These are phyloP conservation scores for Russula compacta DNA, from an alignment of 768 basidiomycete genomes.

Conservation along the genomic window DNA sequence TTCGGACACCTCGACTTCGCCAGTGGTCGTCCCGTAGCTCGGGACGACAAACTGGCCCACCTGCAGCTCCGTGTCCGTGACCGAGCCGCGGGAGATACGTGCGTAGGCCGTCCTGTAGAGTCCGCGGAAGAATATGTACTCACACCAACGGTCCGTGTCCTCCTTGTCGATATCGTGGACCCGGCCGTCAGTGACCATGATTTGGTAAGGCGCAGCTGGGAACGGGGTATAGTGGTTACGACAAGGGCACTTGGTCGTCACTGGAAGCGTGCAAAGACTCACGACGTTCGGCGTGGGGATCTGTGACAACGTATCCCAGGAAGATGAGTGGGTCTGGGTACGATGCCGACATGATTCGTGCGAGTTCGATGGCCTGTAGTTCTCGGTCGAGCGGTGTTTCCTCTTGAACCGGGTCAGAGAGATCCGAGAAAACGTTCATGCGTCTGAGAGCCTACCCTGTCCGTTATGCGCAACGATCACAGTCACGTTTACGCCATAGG, in stretches of 20 bases:
- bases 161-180: constrained; percentile 74
- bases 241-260: not conserved
- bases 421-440: not conserved
- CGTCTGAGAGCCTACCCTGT: constrained; percentile 47
- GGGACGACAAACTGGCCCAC: constrained; percentile 80
- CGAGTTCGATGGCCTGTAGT: constrained; percentile 73
- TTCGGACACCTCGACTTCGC: constrained; percentile 50
- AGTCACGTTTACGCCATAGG: constrained; percentile 67
- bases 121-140: constrained; percentile 83
- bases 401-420: constrained; percentile 37
- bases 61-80: constrained; percentile 88
- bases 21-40: constrained; percentile 40
- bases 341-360: constrained; percentile 61
- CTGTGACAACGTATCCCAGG: constrained; percentile 73
- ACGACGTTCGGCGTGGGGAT: constrained; percentile 57
- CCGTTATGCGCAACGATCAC: constrained; percentile 90
- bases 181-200: constrained; percentile 65
- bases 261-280: constrained; percentile 24
- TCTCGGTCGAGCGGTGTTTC: constrained; percentile 85
- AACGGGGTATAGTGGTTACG: not conserved
- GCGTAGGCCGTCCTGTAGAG: constrained; percentile 76
- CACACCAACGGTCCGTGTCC: constrained; percentile 75
- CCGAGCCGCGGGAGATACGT: constrained; percentile 68
- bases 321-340: constrained; percentile 71
- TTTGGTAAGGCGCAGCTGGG: constrained; percentile 65